phyloP scores from a whole-genome alignment of 1,284 basidiomycete genomes.

The Pseudomicrostroma phylloplanum region DNA sequence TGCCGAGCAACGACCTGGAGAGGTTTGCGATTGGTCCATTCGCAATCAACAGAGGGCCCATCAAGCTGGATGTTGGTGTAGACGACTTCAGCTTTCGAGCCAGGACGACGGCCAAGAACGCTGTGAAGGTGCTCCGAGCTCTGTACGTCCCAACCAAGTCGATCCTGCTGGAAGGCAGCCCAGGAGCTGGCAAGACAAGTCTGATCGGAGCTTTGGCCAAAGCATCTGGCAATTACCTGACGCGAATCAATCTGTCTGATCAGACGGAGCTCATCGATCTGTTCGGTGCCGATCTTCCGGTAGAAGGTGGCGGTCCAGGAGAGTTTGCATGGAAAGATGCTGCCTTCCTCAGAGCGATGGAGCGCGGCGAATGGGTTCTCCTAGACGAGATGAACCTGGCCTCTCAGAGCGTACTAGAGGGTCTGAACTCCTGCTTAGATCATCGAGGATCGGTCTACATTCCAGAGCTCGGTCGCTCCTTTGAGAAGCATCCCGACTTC shows the following conservation, averaged over 20 bases:
- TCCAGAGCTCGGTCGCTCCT: slow-evolving; percentile 86
- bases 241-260: slow-evolving; percentile 97
- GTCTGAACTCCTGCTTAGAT: slow-evolving; percentile 91
- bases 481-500: slow-evolving; percentile 81
- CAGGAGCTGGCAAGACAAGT: slow-evolving; percentile 98
- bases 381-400: slow-evolving; percentile 99
- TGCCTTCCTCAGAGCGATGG: slow-evolving; percentile 86
- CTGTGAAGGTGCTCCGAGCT: slow-evolving; percentile 80
- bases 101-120: slow-evolving; percentile 81
- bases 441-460: slow-evolving; percentile 93
- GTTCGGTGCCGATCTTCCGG: slow-evolving; percentile 92
- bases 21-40: slow-evolving; percentile 70
- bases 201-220: slow-evolving; percentile 81
- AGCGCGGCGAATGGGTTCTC: slow-evolving; percentile 71
- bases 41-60: slow-evolving; percentile 61
- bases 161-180: slow-evolving; percentile 91
- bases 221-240: slow-evolving; percentile 70
- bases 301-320: slow-evolving; percentile 82
- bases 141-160: slow-evolving; percentile 78
- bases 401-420: slow-evolving; percentile 84
- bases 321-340: slow-evolving; percentile 98
- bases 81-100: slow-evolving; percentile 71
- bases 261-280: slow-evolving; percentile 96
- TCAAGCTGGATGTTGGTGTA: slow-evolving; percentile 12
- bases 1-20: slow-evolving; percentile 37